Evolutionary conservation across 176 grass and related monocot species (phyloP), one percentile per base, ranked within the genome.

Genomic region (Aechmea fasciata): DNA sequence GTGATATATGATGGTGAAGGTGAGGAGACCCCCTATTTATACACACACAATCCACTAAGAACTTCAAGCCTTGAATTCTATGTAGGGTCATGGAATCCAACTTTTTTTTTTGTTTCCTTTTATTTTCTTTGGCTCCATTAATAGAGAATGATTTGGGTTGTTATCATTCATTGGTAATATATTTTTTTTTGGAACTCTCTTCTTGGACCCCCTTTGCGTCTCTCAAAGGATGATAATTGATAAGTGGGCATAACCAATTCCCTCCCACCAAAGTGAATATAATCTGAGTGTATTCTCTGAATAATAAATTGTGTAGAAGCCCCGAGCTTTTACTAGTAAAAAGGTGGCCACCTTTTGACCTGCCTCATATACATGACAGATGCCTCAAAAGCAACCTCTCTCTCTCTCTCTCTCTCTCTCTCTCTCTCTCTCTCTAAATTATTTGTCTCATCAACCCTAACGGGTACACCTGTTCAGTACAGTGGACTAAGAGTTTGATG

Each of bases 331-430:
- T 57, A 24, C 47, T 59, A 76, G 8, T 8, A 8, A 63, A 64
- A 85, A 82, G 87, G 70, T 13, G 48, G 17, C 3, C 64, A 22
- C 68, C 79, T 89, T 89, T 89, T 73, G 49, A 76, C 68, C 51
- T 18, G 33, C 6, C 33, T 41, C 33, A 41, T 0, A 4, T 0
- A 4, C 33, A 3, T 41, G 33, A 41, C 33, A 41, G 33, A 41
- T 41, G 33, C 33, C 33, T 41, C 33, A 7, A 41, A 41, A 41
- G 33, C 33, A 6, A 7, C 33, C 6, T 41, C 7, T 41, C 33
- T 41, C 33, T 7, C 33, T 41, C 33, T 41, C 0, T 7, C n/a
- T n/a, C n/a, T n/a, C n/a, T n/a, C n/a, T n/a, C n/a, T n/a, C n/a
- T n/a, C 6, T 41, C 7, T 41, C 33, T 41, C 33, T 7, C 33